Percentiles rank a stretch among this genome's conserved stretches.
phyloP scores from a whole-genome alignment of 306 rosid species.

The Ziziphus jujuba region DNA sequence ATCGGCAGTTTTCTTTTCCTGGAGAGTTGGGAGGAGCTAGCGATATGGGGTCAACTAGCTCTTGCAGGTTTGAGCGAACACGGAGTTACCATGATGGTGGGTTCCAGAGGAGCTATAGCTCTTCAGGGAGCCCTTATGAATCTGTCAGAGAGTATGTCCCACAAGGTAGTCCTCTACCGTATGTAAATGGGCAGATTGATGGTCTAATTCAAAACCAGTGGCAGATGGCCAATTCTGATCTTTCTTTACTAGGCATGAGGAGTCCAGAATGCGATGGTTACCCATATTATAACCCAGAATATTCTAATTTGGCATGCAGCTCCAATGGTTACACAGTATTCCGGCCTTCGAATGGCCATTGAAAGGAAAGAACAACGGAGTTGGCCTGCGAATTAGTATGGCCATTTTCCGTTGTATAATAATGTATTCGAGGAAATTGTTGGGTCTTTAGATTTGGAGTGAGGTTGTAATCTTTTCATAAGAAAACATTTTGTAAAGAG shows the following conservation, averaged over 20 bases:
- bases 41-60: constrained; percentile 62
- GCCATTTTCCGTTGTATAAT: constrained; percentile 53
- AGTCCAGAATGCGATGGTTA: constrained; percentile 50
- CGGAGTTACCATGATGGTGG: constrained; percentile 73
- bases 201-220: constrained; percentile 72
- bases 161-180: constrained; percentile 43
- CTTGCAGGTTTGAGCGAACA: constrained; percentile 85
- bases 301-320: constrained; percentile 61
- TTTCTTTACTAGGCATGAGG: constrained; percentile 58
- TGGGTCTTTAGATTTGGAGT: constrained; percentile 71
- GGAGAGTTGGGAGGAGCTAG: constrained; percentile 55
- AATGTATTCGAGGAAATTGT: constrained; percentile 59
- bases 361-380: constrained; percentile 39
- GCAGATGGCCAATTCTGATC: constrained; percentile 63
- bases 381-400: constrained; percentile 35
- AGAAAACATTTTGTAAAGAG: constrained; percentile 82
- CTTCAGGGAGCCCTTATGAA: constrained; percentile 53
- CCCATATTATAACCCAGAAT: constrained; percentile 64
- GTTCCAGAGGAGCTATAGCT: constrained; percentile 52
- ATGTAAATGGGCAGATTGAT: constrained; percentile 74
- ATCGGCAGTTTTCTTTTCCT: constrained; percentile 75
- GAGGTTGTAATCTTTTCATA: constrained; percentile 73
- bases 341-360: constrained; percentile 85
- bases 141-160: constrained; percentile 56
- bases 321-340: constrained; percentile 73